Evolutionary conservation across 1,284 basidiomycete genomes (phyloP).

Genomic region (Veloporphyrellus conicus): DNA sequence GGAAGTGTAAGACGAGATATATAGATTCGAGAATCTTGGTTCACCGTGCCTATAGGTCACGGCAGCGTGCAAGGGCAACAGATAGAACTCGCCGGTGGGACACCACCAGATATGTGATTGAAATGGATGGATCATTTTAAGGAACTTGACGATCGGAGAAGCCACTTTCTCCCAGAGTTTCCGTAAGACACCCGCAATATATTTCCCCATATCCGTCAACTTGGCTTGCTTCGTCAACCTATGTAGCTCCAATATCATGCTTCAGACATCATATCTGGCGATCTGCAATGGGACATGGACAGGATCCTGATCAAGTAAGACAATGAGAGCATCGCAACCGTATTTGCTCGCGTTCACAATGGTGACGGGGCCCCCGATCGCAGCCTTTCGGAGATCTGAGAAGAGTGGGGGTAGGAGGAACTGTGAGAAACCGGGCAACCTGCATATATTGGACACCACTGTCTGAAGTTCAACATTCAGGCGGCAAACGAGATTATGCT

Average conservation of each 20-base stretch:
- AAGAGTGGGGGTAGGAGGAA: no score
- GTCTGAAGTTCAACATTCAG: neutral
- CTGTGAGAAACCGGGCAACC: neutral
- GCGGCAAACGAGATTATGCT: neutral
- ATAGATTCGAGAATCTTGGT: no score
- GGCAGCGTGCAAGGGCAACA: no score
- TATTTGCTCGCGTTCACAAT: no score
- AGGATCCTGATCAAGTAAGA: neutral
- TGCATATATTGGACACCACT: neutral
- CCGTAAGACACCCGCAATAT: neutral
- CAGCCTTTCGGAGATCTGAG: no score
- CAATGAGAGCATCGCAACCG: no score
- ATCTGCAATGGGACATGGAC: neutral
- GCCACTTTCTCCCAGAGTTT: neutral
- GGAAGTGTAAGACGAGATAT: no score
- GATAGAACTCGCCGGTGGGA: no score
- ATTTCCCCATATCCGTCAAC: neutral
- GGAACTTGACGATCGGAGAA: neutral
- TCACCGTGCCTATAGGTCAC: no score
- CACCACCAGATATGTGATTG: neutral
- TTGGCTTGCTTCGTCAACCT: neutral
- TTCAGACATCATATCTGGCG: neutral
- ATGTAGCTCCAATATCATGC: neutral
- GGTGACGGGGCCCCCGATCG: no score
- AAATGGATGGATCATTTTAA: neutral